phyloP scores from a whole-genome alignment of 495 filamentous ascomycete species.

The Tuber brumale region DNA sequence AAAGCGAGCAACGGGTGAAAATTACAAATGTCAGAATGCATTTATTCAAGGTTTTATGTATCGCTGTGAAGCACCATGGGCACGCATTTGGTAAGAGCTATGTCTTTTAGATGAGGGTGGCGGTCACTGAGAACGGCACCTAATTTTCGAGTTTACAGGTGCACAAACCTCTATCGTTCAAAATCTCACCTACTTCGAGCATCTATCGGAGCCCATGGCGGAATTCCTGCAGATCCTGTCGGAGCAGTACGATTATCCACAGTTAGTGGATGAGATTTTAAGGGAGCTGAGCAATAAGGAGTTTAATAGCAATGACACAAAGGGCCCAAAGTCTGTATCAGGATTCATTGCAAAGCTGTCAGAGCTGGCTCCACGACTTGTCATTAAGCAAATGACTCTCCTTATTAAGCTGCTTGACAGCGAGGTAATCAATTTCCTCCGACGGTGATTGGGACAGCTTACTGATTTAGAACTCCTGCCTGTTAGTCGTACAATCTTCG shows the following conservation, averaged over 20 bases:
- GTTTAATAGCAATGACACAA: constrained; percentile 91
- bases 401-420: constrained; percentile 90
- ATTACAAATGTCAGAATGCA: constrained; percentile 89
- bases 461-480: constrained; percentile 23
- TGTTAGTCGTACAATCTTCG: constrained; percentile 80
- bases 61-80: constrained; percentile 96
- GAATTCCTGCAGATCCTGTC: constrained; percentile 93
- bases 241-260: constrained; percentile 96
- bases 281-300: constrained; percentile 94
- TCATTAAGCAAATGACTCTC: constrained; percentile 95
- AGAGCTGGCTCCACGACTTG: constrained; percentile 81
- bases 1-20: constrained; percentile 91
- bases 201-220: constrained; percentile 96
- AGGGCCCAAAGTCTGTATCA: constrained; percentile 97
- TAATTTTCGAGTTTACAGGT: constrained; percentile 48
- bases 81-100: constrained; percentile 75
- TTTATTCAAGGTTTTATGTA: constrained; percentile 90
- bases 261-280: constrained; percentile 87
- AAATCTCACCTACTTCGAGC: constrained; percentile 95
- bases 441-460: constrained; percentile 13
- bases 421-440: constrained; percentile 55
- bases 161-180: constrained; percentile 97
- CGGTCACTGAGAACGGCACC: not conserved
- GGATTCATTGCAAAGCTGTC: constrained; percentile 91
- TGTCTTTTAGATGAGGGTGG: not conserved